Conservation (phyloP, 2,329 filamentous ascomycete species). For the Colletotrichum sp. region DNA sequence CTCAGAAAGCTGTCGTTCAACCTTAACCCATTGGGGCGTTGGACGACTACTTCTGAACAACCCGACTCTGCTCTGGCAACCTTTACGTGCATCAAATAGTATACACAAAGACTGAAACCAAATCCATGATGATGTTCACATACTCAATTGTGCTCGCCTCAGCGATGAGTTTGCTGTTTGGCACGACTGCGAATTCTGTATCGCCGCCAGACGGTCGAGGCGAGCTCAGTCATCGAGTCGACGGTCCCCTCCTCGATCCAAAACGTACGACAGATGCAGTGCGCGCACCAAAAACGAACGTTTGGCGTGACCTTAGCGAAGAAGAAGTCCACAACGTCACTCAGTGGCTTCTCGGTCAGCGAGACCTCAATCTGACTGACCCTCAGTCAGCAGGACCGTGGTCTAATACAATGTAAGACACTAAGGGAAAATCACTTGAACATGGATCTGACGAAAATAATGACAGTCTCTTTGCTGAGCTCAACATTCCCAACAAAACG, state of each 20-base stretch:
- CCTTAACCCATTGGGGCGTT: background rate
- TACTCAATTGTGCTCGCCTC: background rate
- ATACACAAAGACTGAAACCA: background rate
- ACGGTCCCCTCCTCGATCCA: background rate
- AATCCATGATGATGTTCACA: background rate
- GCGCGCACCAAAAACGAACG: slow-evolving; percentile 44
- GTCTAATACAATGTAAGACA: slow-evolving; percentile 39
- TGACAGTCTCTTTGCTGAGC: slow-evolving; percentile 36
- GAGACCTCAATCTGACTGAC: slow-evolving; percentile 43
- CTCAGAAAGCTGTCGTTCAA: background rate
- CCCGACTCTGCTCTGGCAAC: background rate
- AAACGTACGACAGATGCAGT: slow-evolving; percentile 9
- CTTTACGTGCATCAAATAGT: background rate
- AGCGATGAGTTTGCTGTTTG: background rate
- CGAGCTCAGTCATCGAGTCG: background rate
- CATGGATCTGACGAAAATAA: background rate
- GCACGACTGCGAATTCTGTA: background rate
- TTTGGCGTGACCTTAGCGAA: slow-evolving; percentile 42
- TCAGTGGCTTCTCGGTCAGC: slow-evolving; percentile 42
- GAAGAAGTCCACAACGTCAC: slow-evolving; percentile 41
- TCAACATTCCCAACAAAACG: slow-evolving; percentile 53
- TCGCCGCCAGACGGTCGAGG: background rate
- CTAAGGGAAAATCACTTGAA: background rate
- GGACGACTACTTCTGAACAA: background rate
- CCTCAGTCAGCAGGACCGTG: slow-evolving; percentile 36